These are phyloP conservation scores for Eucalyptus sideroxylon DNA, from an alignment of 345 rosid genomes.

Conservation along the genomic window DNA sequence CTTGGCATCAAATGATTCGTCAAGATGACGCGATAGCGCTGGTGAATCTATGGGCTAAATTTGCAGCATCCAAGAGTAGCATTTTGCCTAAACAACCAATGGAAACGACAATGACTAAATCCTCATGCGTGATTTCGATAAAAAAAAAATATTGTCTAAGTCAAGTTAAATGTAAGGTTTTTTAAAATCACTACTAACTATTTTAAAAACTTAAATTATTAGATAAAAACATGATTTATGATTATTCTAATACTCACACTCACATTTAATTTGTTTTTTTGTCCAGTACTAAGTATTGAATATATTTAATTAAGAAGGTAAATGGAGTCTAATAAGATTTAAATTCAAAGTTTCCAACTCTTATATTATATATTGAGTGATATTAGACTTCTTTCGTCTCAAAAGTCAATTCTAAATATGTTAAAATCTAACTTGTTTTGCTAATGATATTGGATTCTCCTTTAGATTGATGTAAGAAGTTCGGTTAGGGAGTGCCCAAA, in stretches of 20 bases:
- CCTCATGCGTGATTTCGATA: too few relatives aligned
- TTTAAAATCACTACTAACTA: too few relatives aligned
- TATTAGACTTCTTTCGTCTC: too few relatives aligned
- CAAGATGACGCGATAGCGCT: neutral
- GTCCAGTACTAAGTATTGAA: too few relatives aligned
- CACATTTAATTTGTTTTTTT: too few relatives aligned
- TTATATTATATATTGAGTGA: too few relatives aligned
- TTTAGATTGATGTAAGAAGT: neutral
- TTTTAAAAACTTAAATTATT: too few relatives aligned
- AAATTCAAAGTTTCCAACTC: too few relatives aligned
- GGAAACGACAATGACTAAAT: neutral
- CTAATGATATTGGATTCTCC: neutral
- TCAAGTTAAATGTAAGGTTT: neutral
- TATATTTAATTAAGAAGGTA: too few relatives aligned
- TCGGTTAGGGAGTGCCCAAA: neutral
- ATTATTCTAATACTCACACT: too few relatives aligned
- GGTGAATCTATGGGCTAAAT: neutral
- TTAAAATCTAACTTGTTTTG: neutral
- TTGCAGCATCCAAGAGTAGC: neutral
- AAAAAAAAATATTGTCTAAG: neutral
- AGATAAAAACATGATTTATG: too few relatives aligned
- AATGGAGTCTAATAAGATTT: too few relatives aligned
- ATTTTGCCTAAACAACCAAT: neutral
- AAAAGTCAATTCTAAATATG: neutral
- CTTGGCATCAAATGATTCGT: neutral